Percentiles rank a stretch among this genome's conserved stretches.
phyloP scores from a whole-genome alignment of 768 basidiomycete species.

The Mycena floridula region DNA sequence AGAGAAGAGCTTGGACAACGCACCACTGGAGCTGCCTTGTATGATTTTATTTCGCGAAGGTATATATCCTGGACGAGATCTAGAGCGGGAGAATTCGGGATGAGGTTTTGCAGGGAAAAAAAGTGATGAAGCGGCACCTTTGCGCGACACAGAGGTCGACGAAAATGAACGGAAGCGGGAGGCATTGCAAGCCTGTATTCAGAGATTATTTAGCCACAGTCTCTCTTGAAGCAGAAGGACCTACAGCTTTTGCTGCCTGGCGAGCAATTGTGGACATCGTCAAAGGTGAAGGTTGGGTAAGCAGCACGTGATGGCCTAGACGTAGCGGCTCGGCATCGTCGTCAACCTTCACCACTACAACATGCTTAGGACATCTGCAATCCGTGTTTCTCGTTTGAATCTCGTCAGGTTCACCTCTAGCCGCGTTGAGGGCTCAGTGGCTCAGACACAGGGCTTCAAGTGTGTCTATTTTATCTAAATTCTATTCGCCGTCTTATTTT shows the following conservation, averaged over 20 bases:
- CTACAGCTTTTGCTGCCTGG: constrained; percentile 46
- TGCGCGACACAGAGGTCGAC: constrained; percentile 52
- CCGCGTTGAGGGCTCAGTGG: constrained; percentile 48
- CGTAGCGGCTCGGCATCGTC: neutral
- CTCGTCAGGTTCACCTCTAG: constrained; percentile 34
- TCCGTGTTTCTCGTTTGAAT: constrained; percentile 34
- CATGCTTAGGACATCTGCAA: constrained; percentile 31
- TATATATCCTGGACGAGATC: constrained; percentile 94
- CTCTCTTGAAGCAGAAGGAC: constrained; percentile 12
- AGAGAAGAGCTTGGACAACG: constrained; percentile 24
- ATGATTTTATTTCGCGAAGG: constrained; percentile 81
- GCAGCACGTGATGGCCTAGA: constrained; percentile 21
- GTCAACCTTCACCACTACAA: constrained; percentile 14
- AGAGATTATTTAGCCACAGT: too few relatives aligned
- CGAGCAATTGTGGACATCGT: constrained; percentile 66
- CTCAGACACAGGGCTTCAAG: constrained; percentile 60
- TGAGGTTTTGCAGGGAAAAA: constrained; percentile 10
- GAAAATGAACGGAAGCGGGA: constrained; percentile 53
- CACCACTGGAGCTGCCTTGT: constrained; percentile 73
- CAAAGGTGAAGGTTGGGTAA: constrained; percentile 42
- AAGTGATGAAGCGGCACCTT: constrained; percentile 45
- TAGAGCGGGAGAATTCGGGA: constrained; percentile 41
- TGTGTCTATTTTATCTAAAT: constrained; percentile 24
- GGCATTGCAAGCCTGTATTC: constrained; percentile 42
- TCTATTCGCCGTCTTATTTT: too few relatives aligned